These are phyloP conservation scores for Ceratocystis diversiconidia DNA, from an alignment of 2,329 filamentous ascomycete genomes.

Conservation along the genomic window DNA sequence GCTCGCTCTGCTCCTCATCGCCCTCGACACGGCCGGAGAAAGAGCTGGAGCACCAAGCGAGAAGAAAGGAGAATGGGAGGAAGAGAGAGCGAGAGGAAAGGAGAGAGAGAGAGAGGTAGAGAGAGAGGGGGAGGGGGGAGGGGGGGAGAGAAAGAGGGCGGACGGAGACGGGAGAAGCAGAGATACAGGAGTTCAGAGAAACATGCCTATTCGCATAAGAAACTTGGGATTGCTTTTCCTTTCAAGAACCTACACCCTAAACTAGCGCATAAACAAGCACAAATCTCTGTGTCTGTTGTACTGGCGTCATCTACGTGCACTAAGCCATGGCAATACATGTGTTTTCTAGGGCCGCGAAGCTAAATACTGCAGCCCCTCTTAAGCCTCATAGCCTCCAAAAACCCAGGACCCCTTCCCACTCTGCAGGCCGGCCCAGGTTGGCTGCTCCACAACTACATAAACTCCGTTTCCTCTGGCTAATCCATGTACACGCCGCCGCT, in stretches of 20 bases:
- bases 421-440: background rate
- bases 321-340: too few relatives aligned
- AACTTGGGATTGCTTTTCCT: background rate
- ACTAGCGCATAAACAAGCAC: too few relatives aligned
- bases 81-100: too few relatives aligned
- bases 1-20: background rate
- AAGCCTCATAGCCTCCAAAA: background rate
- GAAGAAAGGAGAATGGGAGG: background rate
- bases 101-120: background rate
- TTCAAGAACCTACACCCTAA: background rate
- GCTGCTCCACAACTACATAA: background rate
- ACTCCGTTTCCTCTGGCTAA: background rate
- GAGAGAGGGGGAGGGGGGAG: background rate
- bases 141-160: background rate
- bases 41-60: background rate
- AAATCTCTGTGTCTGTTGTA: too few relatives aligned
- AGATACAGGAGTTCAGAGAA: background rate
- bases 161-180: background rate
- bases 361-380: too few relatives aligned
- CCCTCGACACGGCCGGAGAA: background rate
- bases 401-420: background rate
- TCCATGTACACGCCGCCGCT: background rate
- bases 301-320: too few relatives aligned
- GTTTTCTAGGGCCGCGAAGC: too few relatives aligned
- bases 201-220: background rate